These are phyloP conservation scores for Xerocomus potaroensis DNA, from an alignment of 768 basidiomycete species.

Conservation along the genomic window DNA sequence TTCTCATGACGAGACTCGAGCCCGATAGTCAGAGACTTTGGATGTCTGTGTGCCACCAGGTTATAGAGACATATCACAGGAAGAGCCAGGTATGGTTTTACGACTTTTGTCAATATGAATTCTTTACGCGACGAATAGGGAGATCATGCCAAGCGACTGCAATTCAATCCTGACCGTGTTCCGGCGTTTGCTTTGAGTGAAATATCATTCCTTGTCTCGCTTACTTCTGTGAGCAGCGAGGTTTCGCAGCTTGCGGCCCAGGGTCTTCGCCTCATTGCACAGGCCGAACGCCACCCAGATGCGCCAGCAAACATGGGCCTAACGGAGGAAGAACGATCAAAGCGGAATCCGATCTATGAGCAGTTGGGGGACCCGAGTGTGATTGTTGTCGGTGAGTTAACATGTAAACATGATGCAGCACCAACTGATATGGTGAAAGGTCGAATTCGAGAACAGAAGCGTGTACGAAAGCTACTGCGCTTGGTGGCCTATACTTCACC, in stretches of 20 bases:
- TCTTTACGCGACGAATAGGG: slow-evolving; percentile 27
- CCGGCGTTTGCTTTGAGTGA: slow-evolving; percentile 67
- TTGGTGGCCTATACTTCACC: slow-evolving; percentile 58
- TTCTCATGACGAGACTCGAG: slow-evolving; percentile 58
- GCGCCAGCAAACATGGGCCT: slow-evolving; percentile 48
- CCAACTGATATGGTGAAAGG: slow-evolving; percentile 38
- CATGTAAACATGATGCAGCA: neutral
- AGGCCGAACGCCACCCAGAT: slow-evolving; percentile 59
- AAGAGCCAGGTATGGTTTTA: slow-evolving; percentile 42
- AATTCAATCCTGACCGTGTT: slow-evolving; percentile 47
- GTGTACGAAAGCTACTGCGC: slow-evolving; percentile 67
- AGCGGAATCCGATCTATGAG: slow-evolving; percentile 71
- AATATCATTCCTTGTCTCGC: slow-evolving; percentile 64
- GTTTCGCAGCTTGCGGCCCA: slow-evolving; percentile 67
- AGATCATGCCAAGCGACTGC: slow-evolving; percentile 46
- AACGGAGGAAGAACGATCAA: slow-evolving; percentile 59
- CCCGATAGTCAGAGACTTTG: slow-evolving; percentile 63
- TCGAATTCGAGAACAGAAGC: slow-evolving; percentile 75
- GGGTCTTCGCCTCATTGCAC: slow-evolving; percentile 63
- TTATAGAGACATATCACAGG: slow-evolving; percentile 52
- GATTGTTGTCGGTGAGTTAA: slow-evolving; percentile 57
- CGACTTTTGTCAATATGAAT: neutral
- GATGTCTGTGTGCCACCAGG: slow-evolving; percentile 57
- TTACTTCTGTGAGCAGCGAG: slow-evolving; percentile 64
- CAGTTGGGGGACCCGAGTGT: slow-evolving; percentile 74